Percentiles rank a stretch among this genome's conserved stretches.
phyloP scores from a whole-genome alignment of 805 yeast species.

The Candida nonsorbophila region DNA sequence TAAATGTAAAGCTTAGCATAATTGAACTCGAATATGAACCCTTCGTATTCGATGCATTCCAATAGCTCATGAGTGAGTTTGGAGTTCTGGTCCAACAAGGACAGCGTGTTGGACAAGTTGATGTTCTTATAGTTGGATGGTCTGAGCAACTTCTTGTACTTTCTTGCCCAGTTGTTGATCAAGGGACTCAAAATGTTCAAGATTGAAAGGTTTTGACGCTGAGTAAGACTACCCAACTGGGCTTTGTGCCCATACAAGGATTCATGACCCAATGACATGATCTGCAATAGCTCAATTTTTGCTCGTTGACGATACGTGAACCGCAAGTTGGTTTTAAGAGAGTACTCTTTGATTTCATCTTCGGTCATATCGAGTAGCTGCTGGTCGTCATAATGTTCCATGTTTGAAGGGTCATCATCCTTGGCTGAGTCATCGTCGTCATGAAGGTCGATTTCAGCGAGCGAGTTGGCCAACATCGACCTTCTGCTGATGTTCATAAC shows the following conservation, averaged over 20 bases:
- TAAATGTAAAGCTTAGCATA: constrained; percentile 81
- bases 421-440: constrained; percentile 35
- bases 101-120: constrained; percentile 15
- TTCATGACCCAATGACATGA: constrained; percentile 78
- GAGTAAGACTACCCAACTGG: constrained; percentile 45
- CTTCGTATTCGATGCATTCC: constrained; percentile 54
- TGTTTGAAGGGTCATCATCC: constrained; percentile 13
- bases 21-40: constrained; percentile 74
- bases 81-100: constrained; percentile 19
- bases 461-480: constrained; percentile 69
- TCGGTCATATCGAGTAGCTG: constrained; percentile 26
- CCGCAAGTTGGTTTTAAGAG: constrained; percentile 29
- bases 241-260: constrained; percentile 68
- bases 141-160: constrained; percentile 50
- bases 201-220: constrained; percentile 64
- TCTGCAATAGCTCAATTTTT: constrained; percentile 70
- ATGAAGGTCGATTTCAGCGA: constrained; percentile 60
- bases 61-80: constrained; percentile 34
- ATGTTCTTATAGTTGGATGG: constrained; percentile 39
- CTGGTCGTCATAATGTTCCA: constrained; percentile 17
- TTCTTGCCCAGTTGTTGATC: constrained; percentile 71
- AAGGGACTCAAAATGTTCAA: constrained; percentile 71
- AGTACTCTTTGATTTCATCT: constrained; percentile 22
- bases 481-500: constrained; percentile 78
- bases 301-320: constrained; percentile 69